Percentiles rank a stretch among this genome's conserved stretches.
Conservation (phyloP, 192 early-diverging fungal genomes). For the Martensiomyces pterosporus region DNA sequence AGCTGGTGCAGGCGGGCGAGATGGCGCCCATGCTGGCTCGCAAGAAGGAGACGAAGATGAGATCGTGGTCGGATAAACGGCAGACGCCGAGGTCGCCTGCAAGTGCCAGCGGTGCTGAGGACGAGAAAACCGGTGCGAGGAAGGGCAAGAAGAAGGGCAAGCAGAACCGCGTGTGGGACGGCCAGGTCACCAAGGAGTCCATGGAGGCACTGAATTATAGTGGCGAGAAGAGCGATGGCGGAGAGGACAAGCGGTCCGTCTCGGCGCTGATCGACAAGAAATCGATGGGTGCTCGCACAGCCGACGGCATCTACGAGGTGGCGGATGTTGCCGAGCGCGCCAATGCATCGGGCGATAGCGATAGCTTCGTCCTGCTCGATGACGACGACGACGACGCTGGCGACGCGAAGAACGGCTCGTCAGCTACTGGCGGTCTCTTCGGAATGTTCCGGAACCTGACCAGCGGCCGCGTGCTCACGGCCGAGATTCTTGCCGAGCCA, state of each 20-base stretch:
- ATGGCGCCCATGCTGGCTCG: background rate
- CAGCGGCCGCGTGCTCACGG: constrained; percentile 66
- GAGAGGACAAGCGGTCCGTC: constrained; percentile 5
- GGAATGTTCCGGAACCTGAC: constrained; percentile 72
- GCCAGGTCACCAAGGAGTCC: constrained; percentile 43
- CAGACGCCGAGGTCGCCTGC: no score
- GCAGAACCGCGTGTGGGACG: constrained; percentile 75
- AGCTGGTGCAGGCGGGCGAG: constrained; percentile 38
- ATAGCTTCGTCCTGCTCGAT: constrained; percentile 44
- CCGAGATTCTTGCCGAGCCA: constrained; percentile 68
- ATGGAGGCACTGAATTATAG: constrained; percentile 49
- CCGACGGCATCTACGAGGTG: constrained; percentile 74
- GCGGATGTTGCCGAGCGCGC: constrained; percentile 59
- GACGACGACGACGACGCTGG: constrained; percentile 55
- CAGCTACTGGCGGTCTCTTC: constrained; percentile 51
- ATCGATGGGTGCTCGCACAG: constrained; percentile 57
- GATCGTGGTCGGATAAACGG: constrained; percentile 13
- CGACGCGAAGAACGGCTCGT: constrained; percentile 33
- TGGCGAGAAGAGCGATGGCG: constrained; percentile 11
- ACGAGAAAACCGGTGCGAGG: constrained; percentile 15
- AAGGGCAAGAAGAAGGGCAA: constrained; percentile 54
- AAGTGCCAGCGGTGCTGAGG: constrained; percentile 6
- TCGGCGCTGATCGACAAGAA: constrained; percentile 54
- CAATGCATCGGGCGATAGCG: constrained; percentile 51
- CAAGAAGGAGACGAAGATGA: constrained; percentile 25